phyloP scores from a whole-genome alignment of 1,284 basidiomycete genomes.

The Mycena citricolor region DNA sequence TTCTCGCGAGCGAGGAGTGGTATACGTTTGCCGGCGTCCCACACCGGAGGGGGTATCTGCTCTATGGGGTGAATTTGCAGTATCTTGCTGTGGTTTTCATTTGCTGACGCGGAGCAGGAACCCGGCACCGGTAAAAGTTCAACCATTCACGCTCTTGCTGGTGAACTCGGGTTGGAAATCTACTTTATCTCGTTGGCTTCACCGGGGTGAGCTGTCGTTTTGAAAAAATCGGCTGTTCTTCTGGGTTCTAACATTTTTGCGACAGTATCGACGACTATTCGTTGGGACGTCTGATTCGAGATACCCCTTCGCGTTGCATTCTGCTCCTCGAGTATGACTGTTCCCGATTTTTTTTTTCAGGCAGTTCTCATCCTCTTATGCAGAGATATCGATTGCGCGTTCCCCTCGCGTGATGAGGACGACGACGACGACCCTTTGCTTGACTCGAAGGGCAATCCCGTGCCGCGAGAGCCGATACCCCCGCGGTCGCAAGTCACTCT shows the following conservation, averaged over 20 bases:
- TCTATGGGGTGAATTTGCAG: slow-evolving; percentile 19
- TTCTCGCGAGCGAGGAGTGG: slow-evolving; percentile 50
- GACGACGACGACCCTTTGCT: slow-evolving; percentile 36
- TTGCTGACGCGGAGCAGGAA: not conserved
- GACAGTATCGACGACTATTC: slow-evolving; percentile 48
- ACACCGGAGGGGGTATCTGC: slow-evolving; percentile 45
- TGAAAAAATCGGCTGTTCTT: slow-evolving; percentile 33
- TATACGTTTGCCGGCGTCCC: slow-evolving; percentile 55
- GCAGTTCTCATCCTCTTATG: not conserved
- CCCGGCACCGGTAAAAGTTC: slow-evolving; percentile 28
- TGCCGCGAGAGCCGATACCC: slow-evolving; percentile 17
- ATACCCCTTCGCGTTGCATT: slow-evolving; percentile 51
- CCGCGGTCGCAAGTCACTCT: slow-evolving; percentile 43
- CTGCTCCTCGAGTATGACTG: slow-evolving; percentile 44
- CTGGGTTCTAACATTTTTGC: not conserved
- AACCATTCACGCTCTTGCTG: slow-evolving; percentile 60
- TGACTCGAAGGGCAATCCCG: slow-evolving; percentile 16
- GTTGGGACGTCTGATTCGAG: slow-evolving; percentile 43
- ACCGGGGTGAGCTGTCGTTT: slow-evolving; percentile 38
- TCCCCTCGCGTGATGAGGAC: slow-evolving; percentile 39
- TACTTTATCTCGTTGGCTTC: slow-evolving; percentile 56
- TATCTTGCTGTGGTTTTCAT: slow-evolving; percentile 5
- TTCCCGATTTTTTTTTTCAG: not conserved
- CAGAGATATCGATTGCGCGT: slow-evolving; percentile 55
- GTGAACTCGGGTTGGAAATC: slow-evolving; percentile 59